These are phyloP conservation scores for Starmerella vaccinii DNA, from an alignment of 805 yeast genomes.

Conservation along the genomic window DNA sequence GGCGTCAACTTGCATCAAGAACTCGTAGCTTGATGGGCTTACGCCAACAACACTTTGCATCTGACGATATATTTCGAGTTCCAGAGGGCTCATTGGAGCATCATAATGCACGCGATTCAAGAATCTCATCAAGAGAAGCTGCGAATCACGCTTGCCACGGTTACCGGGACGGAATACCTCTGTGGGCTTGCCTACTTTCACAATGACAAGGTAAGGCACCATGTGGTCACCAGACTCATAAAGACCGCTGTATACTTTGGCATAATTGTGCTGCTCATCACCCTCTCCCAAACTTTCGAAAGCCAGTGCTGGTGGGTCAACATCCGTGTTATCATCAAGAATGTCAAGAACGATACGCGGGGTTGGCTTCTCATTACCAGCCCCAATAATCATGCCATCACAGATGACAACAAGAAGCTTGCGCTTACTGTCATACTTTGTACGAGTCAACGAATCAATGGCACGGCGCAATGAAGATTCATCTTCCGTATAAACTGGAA, in stretches of 20 bases:
- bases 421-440: slow-evolving; percentile 50
- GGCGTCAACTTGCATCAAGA: slow-evolving; percentile 51
- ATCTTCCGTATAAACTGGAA: slow-evolving; percentile 55
- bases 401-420: slow-evolving; percentile 48
- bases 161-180: slow-evolving; percentile 52
- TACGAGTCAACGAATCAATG: slow-evolving; percentile 48
- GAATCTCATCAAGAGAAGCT: slow-evolving; percentile 50
- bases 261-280: slow-evolving; percentile 52
- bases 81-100: slow-evolving; percentile 50
- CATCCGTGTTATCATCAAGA: slow-evolving; percentile 43
- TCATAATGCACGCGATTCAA: slow-evolving; percentile 51
- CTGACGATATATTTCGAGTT: slow-evolving; percentile 43
- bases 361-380: slow-evolving; percentile 49
- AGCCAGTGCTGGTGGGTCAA: slow-evolving; percentile 44
- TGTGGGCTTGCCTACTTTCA: slow-evolving; percentile 52
- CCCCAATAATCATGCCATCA: slow-evolving; percentile 54
- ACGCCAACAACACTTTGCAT: slow-evolving; percentile 51
- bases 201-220: slow-evolving; percentile 46
- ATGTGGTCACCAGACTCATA: slow-evolving; percentile 48
- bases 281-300: slow-evolving; percentile 55
- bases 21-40: slow-evolving; percentile 47
- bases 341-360: slow-evolving; percentile 49
- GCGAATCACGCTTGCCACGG: slow-evolving; percentile 58
- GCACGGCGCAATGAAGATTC: slow-evolving; percentile 46
- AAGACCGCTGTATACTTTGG: slow-evolving; percentile 49